phyloP scores from a whole-genome alignment of 139 green algal genomes.

The Chlorella sp. region DNA sequence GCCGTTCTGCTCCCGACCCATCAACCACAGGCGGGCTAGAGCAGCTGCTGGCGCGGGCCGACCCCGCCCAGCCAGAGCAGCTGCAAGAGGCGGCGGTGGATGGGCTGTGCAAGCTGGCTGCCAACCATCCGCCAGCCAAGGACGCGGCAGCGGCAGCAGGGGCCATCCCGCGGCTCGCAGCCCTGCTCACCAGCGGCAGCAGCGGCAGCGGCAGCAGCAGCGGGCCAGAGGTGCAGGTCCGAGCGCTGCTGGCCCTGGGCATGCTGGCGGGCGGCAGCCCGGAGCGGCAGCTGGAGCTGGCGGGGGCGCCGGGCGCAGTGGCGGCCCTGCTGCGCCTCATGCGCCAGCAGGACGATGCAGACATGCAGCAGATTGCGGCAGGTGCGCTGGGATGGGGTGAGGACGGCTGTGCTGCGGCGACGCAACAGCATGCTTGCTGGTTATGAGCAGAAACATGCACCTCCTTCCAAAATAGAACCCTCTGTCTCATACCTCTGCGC shows the following conservation, averaged over 20 bases:
- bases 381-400: no score
- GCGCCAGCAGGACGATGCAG: constrained; percentile 38
- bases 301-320: background rate
- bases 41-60: background rate
- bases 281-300: constrained; percentile 31
- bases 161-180: no score
- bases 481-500: no score
- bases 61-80: background rate
- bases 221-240: constrained; percentile 22
- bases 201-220: background rate
- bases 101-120: constrained; percentile 35
- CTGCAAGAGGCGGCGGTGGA: constrained; percentile 41
- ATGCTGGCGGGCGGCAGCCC: constrained; percentile 34
- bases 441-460: no score
- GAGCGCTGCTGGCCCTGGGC: constrained; percentile 43
- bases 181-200: background rate
- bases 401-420: no score
- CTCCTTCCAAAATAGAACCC: no score
- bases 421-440: no score
- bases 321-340: constrained; percentile 27
- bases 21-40: background rate
- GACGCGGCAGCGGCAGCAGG: background rate
- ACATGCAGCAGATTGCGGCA: constrained; percentile 43
- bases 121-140: background rate
- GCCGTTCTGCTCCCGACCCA: no score